Percentiles rank a stretch among this genome's conserved stretches.
These are phyloP conservation scores for Debaryomyces maramus DNA, from an alignment of 805 yeast genomes.

Conservation along the genomic window DNA sequence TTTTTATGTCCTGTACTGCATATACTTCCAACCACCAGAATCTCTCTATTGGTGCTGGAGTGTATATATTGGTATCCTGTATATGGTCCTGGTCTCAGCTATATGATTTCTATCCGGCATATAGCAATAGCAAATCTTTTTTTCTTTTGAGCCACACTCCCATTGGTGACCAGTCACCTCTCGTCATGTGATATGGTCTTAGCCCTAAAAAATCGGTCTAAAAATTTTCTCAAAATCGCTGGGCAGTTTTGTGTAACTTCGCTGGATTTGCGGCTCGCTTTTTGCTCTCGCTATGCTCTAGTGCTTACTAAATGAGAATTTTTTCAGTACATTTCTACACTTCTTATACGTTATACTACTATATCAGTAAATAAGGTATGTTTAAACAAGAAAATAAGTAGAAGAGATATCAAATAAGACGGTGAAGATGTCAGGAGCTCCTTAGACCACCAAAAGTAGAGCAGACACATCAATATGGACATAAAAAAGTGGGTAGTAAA, in stretches of 20 bases:
- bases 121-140: too few relatives aligned
- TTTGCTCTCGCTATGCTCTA: background rate
- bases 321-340: conserved; percentile 1
- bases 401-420: too few relatives aligned
- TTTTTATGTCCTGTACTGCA: background rate
- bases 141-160: too few relatives aligned
- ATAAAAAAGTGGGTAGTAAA: background rate
- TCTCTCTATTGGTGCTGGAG: too few relatives aligned
- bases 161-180: background rate
- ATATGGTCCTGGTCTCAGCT: background rate
- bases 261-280: too few relatives aligned
- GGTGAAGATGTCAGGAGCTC: too few relatives aligned
- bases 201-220: background rate
- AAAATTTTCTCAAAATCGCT: background rate
- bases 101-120: background rate
- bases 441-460: too few relatives aligned
- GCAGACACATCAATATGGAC: too few relatives aligned
- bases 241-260: background rate
- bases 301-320: conserved; percentile 2
- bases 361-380: background rate
- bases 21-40: background rate
- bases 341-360: background rate
- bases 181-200: background rate
- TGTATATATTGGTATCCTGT: too few relatives aligned
- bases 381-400: background rate